Conservation (phyloP, 2,329 filamentous ascomycete species). For the Diaporthe batatas region DNA sequence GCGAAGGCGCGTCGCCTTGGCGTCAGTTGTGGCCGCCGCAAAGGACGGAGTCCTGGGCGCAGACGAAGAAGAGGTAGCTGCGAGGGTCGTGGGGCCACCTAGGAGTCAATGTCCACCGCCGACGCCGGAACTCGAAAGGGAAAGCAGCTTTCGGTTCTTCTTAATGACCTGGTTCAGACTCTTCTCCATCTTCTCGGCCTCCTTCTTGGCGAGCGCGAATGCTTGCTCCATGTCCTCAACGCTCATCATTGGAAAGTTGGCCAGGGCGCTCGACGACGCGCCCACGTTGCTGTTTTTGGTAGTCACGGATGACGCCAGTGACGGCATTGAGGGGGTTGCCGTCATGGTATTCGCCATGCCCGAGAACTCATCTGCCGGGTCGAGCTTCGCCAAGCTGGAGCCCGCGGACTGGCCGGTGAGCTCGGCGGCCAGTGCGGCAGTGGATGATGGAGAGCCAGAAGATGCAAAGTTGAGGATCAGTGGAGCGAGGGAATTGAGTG, state of each 20-base stretch:
- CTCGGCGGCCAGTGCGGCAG: conserved; percentile 29
- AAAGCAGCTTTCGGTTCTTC: conserved; percentile 68
- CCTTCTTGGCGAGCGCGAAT: conserved; percentile 65
- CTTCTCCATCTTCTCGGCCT: conserved; percentile 74
- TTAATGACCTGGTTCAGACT: conserved; percentile 70
- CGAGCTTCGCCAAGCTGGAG: conserved; percentile 35
- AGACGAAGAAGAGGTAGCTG: not conserved
- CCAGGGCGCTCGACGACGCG: conserved; percentile 50
- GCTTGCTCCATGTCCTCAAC: conserved; percentile 74
- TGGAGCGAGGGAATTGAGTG: conserved; percentile 36
- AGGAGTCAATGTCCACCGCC: conserved; percentile 42
- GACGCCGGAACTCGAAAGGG: conserved; percentile 46
- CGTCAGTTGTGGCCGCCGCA: not conserved
- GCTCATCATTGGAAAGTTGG: conserved; percentile 68
- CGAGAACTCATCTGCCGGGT: conserved; percentile 34
- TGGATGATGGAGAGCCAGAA: conserved; percentile 31
- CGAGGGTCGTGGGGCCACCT: conserved; percentile 18
- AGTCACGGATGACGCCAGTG: conserved; percentile 27
- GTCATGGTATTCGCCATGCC: conserved; percentile 41
- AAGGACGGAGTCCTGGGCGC: not conserved
- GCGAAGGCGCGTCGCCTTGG: conserved; percentile 14
- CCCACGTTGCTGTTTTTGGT: conserved; percentile 43
- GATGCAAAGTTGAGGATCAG: conserved; percentile 36
- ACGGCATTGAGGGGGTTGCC: conserved; percentile 10
- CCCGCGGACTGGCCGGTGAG: conserved; percentile 34